Conservation (phyloP, 768 basidiomycete genomes). For the Rhodotorula sphaerocarpa region DNA sequence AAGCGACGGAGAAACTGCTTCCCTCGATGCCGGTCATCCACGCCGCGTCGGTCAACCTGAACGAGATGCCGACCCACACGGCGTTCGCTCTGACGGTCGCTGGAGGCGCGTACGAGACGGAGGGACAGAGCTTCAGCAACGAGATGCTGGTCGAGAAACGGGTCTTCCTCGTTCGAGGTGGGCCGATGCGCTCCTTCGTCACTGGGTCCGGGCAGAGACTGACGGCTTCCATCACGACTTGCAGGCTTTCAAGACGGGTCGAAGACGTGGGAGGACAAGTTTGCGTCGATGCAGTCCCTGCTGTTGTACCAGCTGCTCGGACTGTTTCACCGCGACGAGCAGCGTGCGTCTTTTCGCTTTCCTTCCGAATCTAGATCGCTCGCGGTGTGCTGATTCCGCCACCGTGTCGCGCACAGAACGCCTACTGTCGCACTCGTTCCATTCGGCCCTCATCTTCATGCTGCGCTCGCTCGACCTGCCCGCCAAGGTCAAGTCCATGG, state of each 20-base stretch:
- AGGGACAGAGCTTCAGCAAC: slow-evolving; percentile 27
- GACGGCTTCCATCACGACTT: no score
- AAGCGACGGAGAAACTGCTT: slow-evolving; percentile 14
- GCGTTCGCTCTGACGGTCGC: slow-evolving; percentile 28
- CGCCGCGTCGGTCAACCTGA: slow-evolving; percentile 2
- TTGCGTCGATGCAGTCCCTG: slow-evolving; percentile 22
- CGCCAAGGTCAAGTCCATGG: neutral
- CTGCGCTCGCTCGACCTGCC: slow-evolving; percentile 22
- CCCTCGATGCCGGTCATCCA: slow-evolving; percentile 26
- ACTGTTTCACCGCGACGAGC: slow-evolving; percentile 33
- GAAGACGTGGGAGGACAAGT: slow-evolving; percentile 19
- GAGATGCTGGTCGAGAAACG: slow-evolving; percentile 36
- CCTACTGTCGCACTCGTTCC: slow-evolving; percentile 29
- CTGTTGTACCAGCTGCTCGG: slow-evolving; percentile 34
- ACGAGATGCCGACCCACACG: slow-evolving; percentile 16
- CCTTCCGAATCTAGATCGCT: no score
- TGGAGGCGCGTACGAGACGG: slow-evolving; percentile 21
- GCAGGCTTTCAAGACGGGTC: slow-evolving; percentile 16
- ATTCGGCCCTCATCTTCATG: slow-evolving; percentile 30
- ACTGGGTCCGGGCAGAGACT: neutral
- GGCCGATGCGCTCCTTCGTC: neutral
- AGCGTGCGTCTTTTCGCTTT: slow-evolving; percentile 8
- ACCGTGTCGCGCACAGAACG: slow-evolving; percentile 15
- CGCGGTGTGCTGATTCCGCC: neutral
- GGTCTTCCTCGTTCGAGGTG: slow-evolving; percentile 26